phyloP scores from a whole-genome alignment of 148 eudicot species.

The Gaultheria prostrata region DNA sequence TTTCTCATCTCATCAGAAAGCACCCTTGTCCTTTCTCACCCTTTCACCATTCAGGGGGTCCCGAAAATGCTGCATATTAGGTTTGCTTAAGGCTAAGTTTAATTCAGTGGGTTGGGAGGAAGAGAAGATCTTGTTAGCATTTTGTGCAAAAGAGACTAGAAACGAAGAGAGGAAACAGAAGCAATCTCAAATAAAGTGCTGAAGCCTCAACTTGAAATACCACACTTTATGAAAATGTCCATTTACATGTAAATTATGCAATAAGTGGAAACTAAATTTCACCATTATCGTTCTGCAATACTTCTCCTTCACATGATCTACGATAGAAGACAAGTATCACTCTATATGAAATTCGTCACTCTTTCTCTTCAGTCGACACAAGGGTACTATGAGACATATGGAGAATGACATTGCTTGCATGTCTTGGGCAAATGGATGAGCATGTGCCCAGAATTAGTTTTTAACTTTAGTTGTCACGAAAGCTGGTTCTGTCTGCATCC shows the following conservation, averaged over 20 bases:
- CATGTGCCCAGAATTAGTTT: not conserved
- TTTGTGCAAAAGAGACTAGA: not conserved
- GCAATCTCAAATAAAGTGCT: conserved; percentile 3
- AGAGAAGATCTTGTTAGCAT: not conserved
- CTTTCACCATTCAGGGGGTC: not conserved
- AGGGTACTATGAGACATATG: not conserved
- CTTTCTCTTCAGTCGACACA: not conserved
- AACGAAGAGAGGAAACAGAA: conserved; percentile 9
- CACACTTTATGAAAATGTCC: not conserved
- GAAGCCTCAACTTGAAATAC: not conserved
- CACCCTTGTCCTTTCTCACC: no score
- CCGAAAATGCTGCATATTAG: not conserved
- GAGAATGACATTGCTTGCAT: not conserved
- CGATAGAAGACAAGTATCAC: not conserved
- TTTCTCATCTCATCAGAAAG: not conserved
- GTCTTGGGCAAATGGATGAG: not conserved
- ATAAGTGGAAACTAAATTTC: not conserved
- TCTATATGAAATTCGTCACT: not conserved
- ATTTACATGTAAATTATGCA: not conserved
- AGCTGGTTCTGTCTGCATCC: not conserved
- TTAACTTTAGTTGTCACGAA: not conserved
- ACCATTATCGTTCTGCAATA: not conserved
- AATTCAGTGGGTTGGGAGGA: conserved; percentile 1
- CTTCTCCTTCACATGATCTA: not conserved
- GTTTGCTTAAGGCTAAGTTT: not conserved